These are phyloP conservation scores for Gossypium lobatum DNA, from an alignment of 441 rosid species.

Conservation along the genomic window DNA sequence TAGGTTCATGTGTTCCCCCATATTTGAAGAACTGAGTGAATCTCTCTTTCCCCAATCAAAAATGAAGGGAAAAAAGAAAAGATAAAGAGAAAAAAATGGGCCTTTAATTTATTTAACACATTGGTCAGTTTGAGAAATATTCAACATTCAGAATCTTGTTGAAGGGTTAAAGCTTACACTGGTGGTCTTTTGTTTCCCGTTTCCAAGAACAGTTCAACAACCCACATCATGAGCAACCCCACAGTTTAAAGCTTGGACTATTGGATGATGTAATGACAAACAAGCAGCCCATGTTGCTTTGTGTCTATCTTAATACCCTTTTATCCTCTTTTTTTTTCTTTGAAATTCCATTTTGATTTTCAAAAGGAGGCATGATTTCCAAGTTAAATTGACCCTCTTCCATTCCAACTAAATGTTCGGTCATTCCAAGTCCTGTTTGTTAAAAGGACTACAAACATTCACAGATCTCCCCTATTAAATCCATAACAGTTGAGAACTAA, in stretches of 20 bases:
- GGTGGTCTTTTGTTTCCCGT: neutral
- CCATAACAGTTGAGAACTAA: neutral
- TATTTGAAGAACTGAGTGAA: neutral
- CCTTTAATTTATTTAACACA: neutral
- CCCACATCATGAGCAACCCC: neutral
- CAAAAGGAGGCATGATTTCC: neutral
- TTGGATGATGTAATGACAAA: neutral
- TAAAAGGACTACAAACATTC: neutral
- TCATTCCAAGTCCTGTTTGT: neutral
- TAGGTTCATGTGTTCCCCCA: neutral
- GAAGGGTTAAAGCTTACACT: neutral
- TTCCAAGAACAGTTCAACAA: neutral
- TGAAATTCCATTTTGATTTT: neutral
- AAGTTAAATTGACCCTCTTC: neutral
- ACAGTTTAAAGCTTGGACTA: neutral
- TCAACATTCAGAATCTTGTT: neutral
- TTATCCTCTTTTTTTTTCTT: neutral
- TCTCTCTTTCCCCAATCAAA: neutral
- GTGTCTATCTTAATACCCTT: neutral
- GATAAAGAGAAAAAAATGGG: too few relatives aligned
- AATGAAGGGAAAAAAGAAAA: too few relatives aligned
- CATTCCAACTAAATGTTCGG: neutral
- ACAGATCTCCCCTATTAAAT: neutral
- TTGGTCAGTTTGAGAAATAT: neutral
- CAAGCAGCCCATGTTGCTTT: neutral